phyloP scores from a whole-genome alignment of 805 yeast species.

The Sugiyamaella valdiviana region DNA sequence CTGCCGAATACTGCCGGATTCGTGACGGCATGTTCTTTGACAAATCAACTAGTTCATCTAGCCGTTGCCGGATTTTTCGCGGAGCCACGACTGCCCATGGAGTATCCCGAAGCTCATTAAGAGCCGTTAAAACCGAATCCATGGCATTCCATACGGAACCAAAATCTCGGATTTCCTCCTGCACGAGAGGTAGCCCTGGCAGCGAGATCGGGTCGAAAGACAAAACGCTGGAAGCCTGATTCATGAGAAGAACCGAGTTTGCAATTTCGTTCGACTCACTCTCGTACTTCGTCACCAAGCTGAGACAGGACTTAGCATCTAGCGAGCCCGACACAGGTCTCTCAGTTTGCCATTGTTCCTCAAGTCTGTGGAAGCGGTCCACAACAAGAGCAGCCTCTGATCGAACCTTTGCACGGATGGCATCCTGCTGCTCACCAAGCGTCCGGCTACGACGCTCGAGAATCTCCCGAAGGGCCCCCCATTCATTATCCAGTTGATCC shows the following conservation, averaged over 20 bases:
- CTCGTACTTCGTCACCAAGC: slow-evolving; percentile 27
- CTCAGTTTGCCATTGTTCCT: slow-evolving; percentile 42
- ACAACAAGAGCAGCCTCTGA: slow-evolving; percentile 37
- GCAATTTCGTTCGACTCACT: slow-evolving; percentile 15
- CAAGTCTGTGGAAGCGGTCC: slow-evolving; percentile 30
- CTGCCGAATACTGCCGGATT: slow-evolving; percentile 63
- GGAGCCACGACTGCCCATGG: slow-evolving; percentile 49
- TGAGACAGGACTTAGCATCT: slow-evolving; percentile 24
- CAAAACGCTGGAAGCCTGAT: slow-evolving; percentile 33
- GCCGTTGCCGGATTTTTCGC: slow-evolving; percentile 38
- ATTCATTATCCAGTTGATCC: slow-evolving; percentile 56
- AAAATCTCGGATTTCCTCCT: slow-evolving; percentile 50
- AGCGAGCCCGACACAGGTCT: slow-evolving; percentile 29
- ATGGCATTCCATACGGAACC: slow-evolving; percentile 60
- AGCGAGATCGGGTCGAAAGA: slow-evolving; percentile 30
- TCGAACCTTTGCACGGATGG: slow-evolving; percentile 38
- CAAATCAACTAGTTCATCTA: slow-evolving; percentile 45
- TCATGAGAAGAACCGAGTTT: slow-evolving; percentile 21
- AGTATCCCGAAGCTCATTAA: slow-evolving; percentile 38
- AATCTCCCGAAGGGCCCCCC: slow-evolving; percentile 38
- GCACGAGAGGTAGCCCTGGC: slow-evolving; percentile 29
- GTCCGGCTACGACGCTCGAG: slow-evolving; percentile 32
- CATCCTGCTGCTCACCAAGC: slow-evolving; percentile 40
- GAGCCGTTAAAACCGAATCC: slow-evolving; percentile 42
- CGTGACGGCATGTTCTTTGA: slow-evolving; percentile 51